These are phyloP conservation scores for Podospora pseudocomata DNA, from an alignment of 495 filamentous ascomycete genomes.

Conservation along the genomic window DNA sequence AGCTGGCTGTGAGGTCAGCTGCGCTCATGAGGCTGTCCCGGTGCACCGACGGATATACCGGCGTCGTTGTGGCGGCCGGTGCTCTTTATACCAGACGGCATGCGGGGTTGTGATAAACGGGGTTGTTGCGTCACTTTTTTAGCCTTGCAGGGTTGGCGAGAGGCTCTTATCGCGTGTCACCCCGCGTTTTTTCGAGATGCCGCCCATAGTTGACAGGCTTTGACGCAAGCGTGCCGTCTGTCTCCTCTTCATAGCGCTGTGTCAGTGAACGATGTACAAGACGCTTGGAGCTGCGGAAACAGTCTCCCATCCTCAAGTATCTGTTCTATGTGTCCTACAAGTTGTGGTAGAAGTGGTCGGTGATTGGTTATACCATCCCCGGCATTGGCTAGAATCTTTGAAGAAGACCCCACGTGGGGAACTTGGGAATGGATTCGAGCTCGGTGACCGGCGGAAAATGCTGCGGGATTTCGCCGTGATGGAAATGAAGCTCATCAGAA, in stretches of 20 bases:
- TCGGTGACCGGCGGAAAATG: neutral
- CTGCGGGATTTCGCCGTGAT: constrained; percentile 9
- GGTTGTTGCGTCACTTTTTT: constrained; percentile 15
- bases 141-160: constrained; percentile 16
- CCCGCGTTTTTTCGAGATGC: constrained; percentile 7
- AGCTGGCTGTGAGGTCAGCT: neutral
- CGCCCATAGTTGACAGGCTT: neutral
- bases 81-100: neutral
- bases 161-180: neutral
- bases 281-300: neutral
- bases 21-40: neutral
- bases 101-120: neutral
- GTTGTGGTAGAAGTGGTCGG: neutral
- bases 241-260: neutral
- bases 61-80: neutral
- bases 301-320: neutral
- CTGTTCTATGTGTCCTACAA: neutral
- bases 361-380: constrained; percentile 1
- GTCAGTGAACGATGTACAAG: neutral
- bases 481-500: constrained; percentile 2
- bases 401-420: constrained; percentile 12
- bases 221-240: constrained; percentile 5
- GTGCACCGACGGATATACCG: constrained; percentile 9
- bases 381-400: neutral
- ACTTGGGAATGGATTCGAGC: constrained; percentile 2